Base-by-base conservation (phyloP, 2,329 filamentous ascomycete genomes). In the Dactylellina leptospora region DNA sequence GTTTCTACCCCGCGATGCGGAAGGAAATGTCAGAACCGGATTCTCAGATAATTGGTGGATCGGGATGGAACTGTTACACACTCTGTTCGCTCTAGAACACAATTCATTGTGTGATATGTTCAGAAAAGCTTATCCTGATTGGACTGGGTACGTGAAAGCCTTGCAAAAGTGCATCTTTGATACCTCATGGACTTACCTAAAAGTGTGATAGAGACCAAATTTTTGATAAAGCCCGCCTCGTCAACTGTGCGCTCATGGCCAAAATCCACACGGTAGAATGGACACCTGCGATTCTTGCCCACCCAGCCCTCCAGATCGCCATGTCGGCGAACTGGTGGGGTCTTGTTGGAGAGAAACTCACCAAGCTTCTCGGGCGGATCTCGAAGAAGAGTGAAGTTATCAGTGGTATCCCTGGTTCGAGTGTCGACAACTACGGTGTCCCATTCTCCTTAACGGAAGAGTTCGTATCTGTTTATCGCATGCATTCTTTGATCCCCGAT, bases 191-290 rank as follows among this genome's bases (percentile, higher is more conserved):
- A 10, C 10, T 10, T 36, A 36, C n/a, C 2, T 36, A 10, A 10
- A 10, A 36, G 18, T 40, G 10, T 40, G 36, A 40, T 3, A 76
- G 75, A 2, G 81, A 82, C 47, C 77, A 81, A 62, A 77, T 82
- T 25, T 83, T 83, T 56, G 81, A 83, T 74, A 82, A 79, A 23
- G 82, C 81, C 1, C 76, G 81, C 0, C 78, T 83, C 0, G 78
- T 83, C 20, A 83, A 82, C 71, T 82, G 79, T 50, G 81, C 81
- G 0, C 76, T 83, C 6, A 83, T 83, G 81, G 82, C 82, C 3
- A 83, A 84, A 76, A 83, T 83, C 42, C 82, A 83, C 71, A 83
- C 82, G 0, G 79, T 83, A 2, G 82, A 83, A 75, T 83, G 82
- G 82, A 83, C 82, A 2, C 82, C 81, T 1, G 82, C 81, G 2